Evolutionary conservation across 768 basidiomycete species (phyloP), one percentile per base, ranked within the genome.

Genomic region (Lentinus tigrinus): DNA sequence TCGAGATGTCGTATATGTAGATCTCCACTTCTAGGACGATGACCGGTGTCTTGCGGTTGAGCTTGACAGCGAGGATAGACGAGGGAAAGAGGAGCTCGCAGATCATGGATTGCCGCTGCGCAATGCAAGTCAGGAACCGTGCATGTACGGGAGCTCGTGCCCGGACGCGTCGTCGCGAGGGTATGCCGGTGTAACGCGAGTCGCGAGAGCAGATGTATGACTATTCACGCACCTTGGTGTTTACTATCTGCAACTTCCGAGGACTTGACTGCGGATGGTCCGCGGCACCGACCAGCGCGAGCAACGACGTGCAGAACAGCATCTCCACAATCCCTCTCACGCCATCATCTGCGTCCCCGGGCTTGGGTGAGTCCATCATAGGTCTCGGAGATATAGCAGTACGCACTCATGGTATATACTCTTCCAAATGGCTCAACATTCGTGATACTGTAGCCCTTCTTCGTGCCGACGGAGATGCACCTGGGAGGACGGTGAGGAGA

Each of bases 21-120:
- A 99, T 98, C 73, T 98, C 95, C n/a, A 84, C 84, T 70, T 98
- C 97, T 48, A 99, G 83, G 6, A 98, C 90, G 65, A 99, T 95
- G 28, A 98, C 93, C 46, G 98, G 84, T 0, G 94, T 91, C 74
- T 97, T 96, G 53, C 97, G 85, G 75, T 99, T 99, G 67, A 99
- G 82, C 77, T 97, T 98, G 71, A 99, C 96, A n/a, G 92, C 85
- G 26, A 99, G 85, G 54, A 99, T 95, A 3, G 93, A 93, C 0
- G 94, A 95, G 0, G 97, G 97, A 71, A 99, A 99, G 5, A 97
- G 83, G 17, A 98, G 85, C 69, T 99, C 97, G 84, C 97, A 98
- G 56, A 99, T 99, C 81, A 95, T 95, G 23, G 92, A 95, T 82
- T 98, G 94, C 24, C 97, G 88, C 93, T 96, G 67, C 8, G 28